Evolutionary conservation across 768 basidiomycete species (phyloP), one percentile per base, ranked within the genome.

Genomic region (Rhodosporidiobolus sp.): DNA sequence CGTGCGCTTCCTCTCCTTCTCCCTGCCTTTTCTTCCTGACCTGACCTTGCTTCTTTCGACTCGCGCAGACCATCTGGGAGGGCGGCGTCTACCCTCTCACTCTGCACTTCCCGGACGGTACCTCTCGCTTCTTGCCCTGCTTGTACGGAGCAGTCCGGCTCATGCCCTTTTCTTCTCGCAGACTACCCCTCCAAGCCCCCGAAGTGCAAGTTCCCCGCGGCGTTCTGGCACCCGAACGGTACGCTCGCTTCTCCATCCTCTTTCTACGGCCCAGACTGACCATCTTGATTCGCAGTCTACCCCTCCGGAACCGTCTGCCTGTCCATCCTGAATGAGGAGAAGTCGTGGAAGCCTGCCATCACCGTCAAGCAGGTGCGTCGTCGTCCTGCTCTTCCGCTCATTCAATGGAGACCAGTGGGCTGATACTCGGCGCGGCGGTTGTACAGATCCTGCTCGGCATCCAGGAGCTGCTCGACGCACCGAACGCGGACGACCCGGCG

Each of bases 291-390:
- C 35, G 98, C 98, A 80, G 94, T 99, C 65, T 99, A 97, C 80
- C 96, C 96, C 1, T 98, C 95, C 43, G 96, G 96, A 34, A 99
- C 96, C 28, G 94, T 98, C 57, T 98, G 95, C 81, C 84, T 99
- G 38, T 97, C 94, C 19, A 99, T 99, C 79, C 83, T 99, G 65
- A 95, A 98, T 79, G 96, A 99, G 80, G 96, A 99, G 82, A 98
- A 99, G 81, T 89, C 89, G 2, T 99, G 96, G 96, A 97, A 97
- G 80, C 94, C 96, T 34, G 91, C 94, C 12, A 97, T 99, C 77
- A 98, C 96, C 3, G 94, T 99, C 83, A 99, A 98, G 82, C 96
- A 98, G 86, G 95, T 90, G 34, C 68, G 82, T 50, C n/a, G 32
- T 32, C 26, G 52, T 30, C 45, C 43, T 34, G 14, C 68, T 45